Evolutionary conservation across 2,329 filamentous ascomycete species (phyloP).

Genomic region (Pseudogymnoascus sp.): DNA sequence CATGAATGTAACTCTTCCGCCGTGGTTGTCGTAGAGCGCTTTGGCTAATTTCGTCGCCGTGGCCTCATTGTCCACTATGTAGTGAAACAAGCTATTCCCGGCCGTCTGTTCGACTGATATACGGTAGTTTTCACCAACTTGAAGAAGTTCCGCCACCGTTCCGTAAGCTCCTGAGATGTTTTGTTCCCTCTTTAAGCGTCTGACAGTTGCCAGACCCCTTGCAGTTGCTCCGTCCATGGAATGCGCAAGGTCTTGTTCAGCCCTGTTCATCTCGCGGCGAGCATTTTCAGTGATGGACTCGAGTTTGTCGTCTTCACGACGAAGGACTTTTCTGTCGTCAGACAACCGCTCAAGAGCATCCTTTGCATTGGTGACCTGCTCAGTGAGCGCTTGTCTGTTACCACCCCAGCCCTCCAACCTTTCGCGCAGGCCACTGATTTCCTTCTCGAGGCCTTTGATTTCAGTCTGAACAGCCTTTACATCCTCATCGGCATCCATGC

Average conservation of each 20-base stretch:
- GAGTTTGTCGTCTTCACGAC: constrained; percentile 83
- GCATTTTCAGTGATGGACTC: constrained; percentile 71
- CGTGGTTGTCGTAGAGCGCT: constrained; percentile 68
- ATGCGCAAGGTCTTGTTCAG: constrained; percentile 70
- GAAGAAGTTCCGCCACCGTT: constrained; percentile 85
- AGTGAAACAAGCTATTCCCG: constrained; percentile 88
- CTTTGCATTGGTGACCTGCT: constrained; percentile 69
- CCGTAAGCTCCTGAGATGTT: constrained; percentile 85
- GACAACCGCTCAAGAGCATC: constrained; percentile 72
- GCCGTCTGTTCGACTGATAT: constrained; percentile 90
- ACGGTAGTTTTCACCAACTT: constrained; percentile 77
- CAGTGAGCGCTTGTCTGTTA: constrained; percentile 64
- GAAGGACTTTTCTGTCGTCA: constrained; percentile 81
- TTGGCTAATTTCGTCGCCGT: constrained; percentile 80
- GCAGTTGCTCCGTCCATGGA: constrained; percentile 88
- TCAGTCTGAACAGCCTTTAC: constrained; percentile 64
- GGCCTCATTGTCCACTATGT: constrained; percentile 85
- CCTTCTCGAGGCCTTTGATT: constrained; percentile 65
- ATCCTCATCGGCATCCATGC: constrained; percentile 78
- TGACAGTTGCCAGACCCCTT: constrained; percentile 78
- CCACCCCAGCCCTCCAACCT: constrained; percentile 74
- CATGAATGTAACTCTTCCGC: constrained; percentile 90
- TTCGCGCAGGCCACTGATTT: constrained; percentile 63
- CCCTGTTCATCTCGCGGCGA: constrained; percentile 67
- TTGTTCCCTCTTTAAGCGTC: constrained; percentile 71